Evolutionary conservation across 2,329 filamentous ascomycete species (phyloP), one percentile per base, ranked within the genome.

Genomic region (Epichloe sibirici): DNA sequence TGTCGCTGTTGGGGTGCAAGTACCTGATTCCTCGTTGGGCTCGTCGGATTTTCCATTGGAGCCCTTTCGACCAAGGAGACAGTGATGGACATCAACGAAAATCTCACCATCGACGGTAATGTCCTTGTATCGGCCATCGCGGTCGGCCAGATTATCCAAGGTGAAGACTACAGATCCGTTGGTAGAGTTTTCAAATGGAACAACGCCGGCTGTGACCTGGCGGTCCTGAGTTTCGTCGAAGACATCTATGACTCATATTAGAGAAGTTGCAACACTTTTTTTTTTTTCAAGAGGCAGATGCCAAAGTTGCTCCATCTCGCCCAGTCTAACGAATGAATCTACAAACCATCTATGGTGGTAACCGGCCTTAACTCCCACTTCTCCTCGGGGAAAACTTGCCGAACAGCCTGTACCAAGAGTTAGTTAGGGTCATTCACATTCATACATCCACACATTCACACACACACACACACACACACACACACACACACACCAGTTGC

Each of bases 181-280:
- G 65, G 88, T 91, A 42, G 88, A 94, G 73, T 98, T 98, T 66
- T 97, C 91, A 69, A 95, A 90, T 6, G 93, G 93, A 2, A 96
- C 86, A 35, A 97, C 86, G 59, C 90, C 93, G 53, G 83, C 83
- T 50, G 77, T 69, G 0, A 80, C 81, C 45, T 72, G 65, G 53
- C 79, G 77, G 39, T 75, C 74, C 63, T 94, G 88, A 5, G 95
- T 86, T 15, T 82, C 77, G 49, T 83, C 75, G 67, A 96, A 95
- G 60, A 95, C 82, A 64, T 93, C 88, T 85, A 57, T 47, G 35
- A 28, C n/a, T 13, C 5, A 13, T 31, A 39, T 42, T 49, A 49
- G 48, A 34, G 21, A 23, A n/a, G 28, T 3, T 35, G 17, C 28
- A 8, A 13, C 7, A 17, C 28, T 8, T 34, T 5, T 11, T 15